Evolutionary conservation across 441 rosid genomes (phyloP).

Genomic region (Breynia disticha): DNA sequence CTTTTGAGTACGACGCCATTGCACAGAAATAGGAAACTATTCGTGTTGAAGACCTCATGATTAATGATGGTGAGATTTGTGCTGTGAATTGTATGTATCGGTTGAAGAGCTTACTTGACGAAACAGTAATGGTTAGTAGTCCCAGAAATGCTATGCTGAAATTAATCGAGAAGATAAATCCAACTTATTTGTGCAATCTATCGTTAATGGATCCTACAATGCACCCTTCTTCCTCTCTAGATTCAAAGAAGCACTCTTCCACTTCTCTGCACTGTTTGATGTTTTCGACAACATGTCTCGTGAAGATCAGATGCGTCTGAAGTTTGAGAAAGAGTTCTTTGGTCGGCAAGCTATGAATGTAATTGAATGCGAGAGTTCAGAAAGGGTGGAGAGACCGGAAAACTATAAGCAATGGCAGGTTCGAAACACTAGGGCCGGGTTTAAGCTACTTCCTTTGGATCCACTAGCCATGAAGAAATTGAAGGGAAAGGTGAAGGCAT

Average conservation of each 20-base stretch:
- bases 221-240: slow-evolving; percentile 43
- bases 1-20: slow-evolving; percentile 50
- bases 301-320: slow-evolving; percentile 39
- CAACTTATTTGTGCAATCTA: slow-evolving; percentile 36
- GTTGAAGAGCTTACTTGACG: slow-evolving; percentile 59
- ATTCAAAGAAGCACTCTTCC: slow-evolving; percentile 46
- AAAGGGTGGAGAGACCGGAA: slow-evolving; percentile 73
- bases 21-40: slow-evolving; percentile 69
- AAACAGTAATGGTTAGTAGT: slow-evolving; percentile 54
- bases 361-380: slow-evolving; percentile 47
- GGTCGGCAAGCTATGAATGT: slow-evolving; percentile 39
- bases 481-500: slow-evolving; percentile 24
- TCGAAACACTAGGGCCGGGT: slow-evolving; percentile 56
- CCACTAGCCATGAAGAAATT: slow-evolving; percentile 33
- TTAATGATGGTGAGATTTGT: slow-evolving; percentile 37
- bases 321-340: slow-evolving; percentile 35
- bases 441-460: slow-evolving; percentile 48
- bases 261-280: slow-evolving; percentile 45
- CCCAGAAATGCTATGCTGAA: slow-evolving; percentile 58
- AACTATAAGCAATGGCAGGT: slow-evolving; percentile 82
- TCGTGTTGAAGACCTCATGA: slow-evolving; percentile 54
- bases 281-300: slow-evolving; percentile 24
- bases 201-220: slow-evolving; percentile 41
- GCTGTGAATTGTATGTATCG: slow-evolving; percentile 72
- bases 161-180: slow-evolving; percentile 52